Evolutionary conservation across 2,329 filamentous ascomycete genomes (phyloP), one percentile per base, ranked within the genome.

Genomic region (Chaetomium strumarium): DNA sequence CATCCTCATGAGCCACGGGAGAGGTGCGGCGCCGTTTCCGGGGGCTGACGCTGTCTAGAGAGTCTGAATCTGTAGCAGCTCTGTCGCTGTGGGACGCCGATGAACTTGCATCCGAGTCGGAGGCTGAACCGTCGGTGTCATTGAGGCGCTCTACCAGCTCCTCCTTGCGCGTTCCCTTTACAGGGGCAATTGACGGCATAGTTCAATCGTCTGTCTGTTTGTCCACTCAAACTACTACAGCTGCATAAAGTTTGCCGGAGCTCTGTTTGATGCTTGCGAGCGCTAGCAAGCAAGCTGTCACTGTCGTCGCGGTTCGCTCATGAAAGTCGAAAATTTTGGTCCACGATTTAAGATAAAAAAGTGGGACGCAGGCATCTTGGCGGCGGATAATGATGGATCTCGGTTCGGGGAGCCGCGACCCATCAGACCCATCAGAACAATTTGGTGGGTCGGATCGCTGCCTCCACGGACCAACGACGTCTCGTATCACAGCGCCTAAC

Each of bases 11-110:
- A 38, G 59, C 46, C 14, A 58, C 53, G 10, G 60, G 62, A 12
- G 68, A 69, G 8, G 67, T 72, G 51, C 71, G 71, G 37, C 73
- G 72, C 55, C 73, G 68, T 65, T 77, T 77, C 58, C 75, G 72
- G 36, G 75, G 68, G 44, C 66, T 63, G 40, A 63, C 61, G 59
- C 67, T 73, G 65, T 76, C 72, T 16, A 63, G 55, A 2, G 57
- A 60, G 46, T 64, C 60, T 14, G 60, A 62, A 5, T 52, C 55
- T 11, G 49, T 47, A 16, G 38, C 8, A 37, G 41, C 41, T 16
- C 33, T 30, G 13, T 44, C 14, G n/a, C 42, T 19, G 11, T 44
- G 46, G 13, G 42, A 31, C 19, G 19, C 33, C n/a, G 51, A 37
- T 24, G 24, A 24, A 24, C 24, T 24, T n/a, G 34, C 33, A 34